Base-by-base conservation (phyloP, 148 eudicot genomes). In the Pouteria glomerata region DNA sequence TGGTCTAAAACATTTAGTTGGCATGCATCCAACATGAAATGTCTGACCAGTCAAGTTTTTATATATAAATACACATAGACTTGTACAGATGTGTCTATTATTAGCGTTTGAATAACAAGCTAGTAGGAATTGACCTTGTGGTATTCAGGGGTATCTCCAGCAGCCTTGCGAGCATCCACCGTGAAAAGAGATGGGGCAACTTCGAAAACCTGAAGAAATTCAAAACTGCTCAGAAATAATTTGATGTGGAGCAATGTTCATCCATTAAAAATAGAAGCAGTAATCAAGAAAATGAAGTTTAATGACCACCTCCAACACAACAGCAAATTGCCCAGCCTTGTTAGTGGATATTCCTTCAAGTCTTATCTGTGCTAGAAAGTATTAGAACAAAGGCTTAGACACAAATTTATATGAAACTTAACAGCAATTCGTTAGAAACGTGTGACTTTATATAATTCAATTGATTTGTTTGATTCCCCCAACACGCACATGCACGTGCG, bases 171-270 rank as follows among this genome's bases (percentile, higher is more conserved):
- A 75, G 87, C 97, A 83, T 95, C 99, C 60, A 95, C 97, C 99
- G 92, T 95, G 81, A 89, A 95, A 72, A 95, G 97, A 42, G 97
- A 90, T 37, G 93, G 93, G 29, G 96, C 99, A 75, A 95, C 97
- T 82, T 95, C 96, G 76, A 72, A 95, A 47, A 92, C 90, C 97
- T 95, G 27, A 59, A 68, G 16, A 39, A 39, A 39, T 39, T 39
- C 7, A 39, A 39, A 39, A 39, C 44, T 39, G 0, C 57, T 47
- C 11, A 23, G 23, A 57, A 57, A 29, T 4, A 57, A 50, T 24
- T 16, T 18, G n/a, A 57, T 7, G 15, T 72, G 69, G 60, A 74
- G 58, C 18, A 37, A 12, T 8, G 39, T 8, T 27, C 23, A 56
- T 19, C 42, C 21, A 24, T 53, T 41, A 76, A 55, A 3, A 24